Evolutionary conservation across 768 basidiomycete genomes (phyloP), one percentile per base, ranked within the genome.

Genomic region (Hemileccinum impolitum): DNA sequence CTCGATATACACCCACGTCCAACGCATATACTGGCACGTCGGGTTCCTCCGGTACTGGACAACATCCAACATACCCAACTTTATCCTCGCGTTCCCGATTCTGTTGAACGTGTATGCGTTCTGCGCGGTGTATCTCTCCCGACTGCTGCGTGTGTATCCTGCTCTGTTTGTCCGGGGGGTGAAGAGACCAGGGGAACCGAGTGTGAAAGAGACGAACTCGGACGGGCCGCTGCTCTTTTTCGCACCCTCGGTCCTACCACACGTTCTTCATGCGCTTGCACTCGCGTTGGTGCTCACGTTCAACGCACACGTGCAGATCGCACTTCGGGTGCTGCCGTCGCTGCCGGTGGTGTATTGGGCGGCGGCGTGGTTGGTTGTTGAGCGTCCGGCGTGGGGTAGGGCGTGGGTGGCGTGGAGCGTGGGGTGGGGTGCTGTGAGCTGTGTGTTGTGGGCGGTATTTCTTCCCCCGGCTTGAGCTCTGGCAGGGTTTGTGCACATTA

Each of bases 1-100:
- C 0, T 79, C 81, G 13, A 82, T 91, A 47, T 99, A 98, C 66
- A 70, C 79, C 10, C 80, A 90, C 61, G 87, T 88, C 2, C 95
- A 99, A 64, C 70, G 69, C 5, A 73, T 77, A 45, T 97, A 98
- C 66, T 99, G 95, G 96, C 75, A 87, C 62, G 71, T 78, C 38
- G 93, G 94, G 14, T 80, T 94, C 55, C 67, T 99, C 52, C 79
- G 75, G 3, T 98, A 98, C 67, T 99, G 91, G 91, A 85, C 85
- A 0, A 52, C 71, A 19, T 69, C 77, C 26, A 94, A 99, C 67
- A 58, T 92, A 2, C 96, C 96, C 39, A 96, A 97, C 67, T 89
- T 97, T 62, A 54, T 91, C 51, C 74, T 98, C 48, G 81, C 87
- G 14, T 59, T 80, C 0, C 95, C 95, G 0, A 75, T 86, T 0